Evolutionary conservation across 129 eudicot species (phyloP), one percentile per base, ranked within the genome.

Genomic region (Centella asiatica): DNA sequence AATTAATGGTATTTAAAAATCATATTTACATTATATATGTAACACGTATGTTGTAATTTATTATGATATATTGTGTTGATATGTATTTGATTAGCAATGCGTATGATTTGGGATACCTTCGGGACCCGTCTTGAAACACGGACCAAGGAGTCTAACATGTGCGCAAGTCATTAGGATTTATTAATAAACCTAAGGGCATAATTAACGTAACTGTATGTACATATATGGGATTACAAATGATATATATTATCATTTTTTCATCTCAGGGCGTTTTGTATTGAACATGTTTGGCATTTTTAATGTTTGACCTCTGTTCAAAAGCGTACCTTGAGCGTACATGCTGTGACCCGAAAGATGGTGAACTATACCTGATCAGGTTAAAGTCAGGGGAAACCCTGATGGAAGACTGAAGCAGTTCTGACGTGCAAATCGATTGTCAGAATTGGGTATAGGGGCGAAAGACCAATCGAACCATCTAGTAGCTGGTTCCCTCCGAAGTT

Each of bases 371-470:
- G n/a, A n/a, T n/a, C n/a, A 31, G 47, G 64, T 17, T 10, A 46
- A 58, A 58, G 44, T 13, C 64, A 48, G 69, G 29, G 44, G 69
- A 50, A 47, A 50, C 59, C 25, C 53, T 44, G 68, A 19, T 47
- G 69, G 69, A 65, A 59, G 69, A 15, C 47, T 37, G 71, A 5
- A 55, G 72, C 65, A 44, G 24, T 51, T 24, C 48, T 66, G 62
- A 50, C 62, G 71, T 65, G 71, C 71, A 66, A 66, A 66, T 68
- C 72, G 72, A 48, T 68, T 44, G 64, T 54, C 63, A 0, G 55
- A 67, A 3, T n/a, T 42, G 72, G 64, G 72, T 52, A 50, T 66
- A 66, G 70, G 70, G 71, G 71, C 73, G 73, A 68, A 68, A 68
- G 57, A 68, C 73, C 47, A 69, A 60, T 59, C n/a, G n/a, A n/a